These are phyloP conservation scores for Teratosphaeria zuluensis DNA, from an alignment of 2,329 filamentous ascomycete genomes.

Conservation along the genomic window DNA sequence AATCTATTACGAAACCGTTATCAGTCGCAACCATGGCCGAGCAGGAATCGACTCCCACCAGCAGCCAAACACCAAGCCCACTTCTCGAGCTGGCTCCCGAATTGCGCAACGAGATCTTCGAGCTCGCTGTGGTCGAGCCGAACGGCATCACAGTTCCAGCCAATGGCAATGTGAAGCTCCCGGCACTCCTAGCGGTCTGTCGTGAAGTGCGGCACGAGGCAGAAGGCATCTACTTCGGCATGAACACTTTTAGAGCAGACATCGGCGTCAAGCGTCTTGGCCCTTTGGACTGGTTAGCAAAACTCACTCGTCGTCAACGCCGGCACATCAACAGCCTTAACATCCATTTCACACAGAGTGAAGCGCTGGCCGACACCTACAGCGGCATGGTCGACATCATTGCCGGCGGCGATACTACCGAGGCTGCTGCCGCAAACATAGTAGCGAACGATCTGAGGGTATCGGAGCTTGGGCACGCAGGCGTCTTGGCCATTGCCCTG, in stretches of 20 bases:
- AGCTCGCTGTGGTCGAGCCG: not conserved
- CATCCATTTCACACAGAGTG: not conserved
- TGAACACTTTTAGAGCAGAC: not conserved
- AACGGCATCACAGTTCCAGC: not conserved
- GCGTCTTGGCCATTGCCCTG: no score
- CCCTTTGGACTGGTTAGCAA: not conserved
- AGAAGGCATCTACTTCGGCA: not conserved
- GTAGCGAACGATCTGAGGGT: no score
- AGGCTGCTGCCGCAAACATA: no score
- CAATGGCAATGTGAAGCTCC: not conserved
- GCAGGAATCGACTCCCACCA: not conserved
- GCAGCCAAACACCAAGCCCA: not conserved
- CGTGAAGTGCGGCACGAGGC: not conserved
- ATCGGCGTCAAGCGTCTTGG: not conserved
- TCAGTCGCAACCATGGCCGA: not conserved
- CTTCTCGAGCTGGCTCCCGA: not conserved
- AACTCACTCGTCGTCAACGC: not conserved
- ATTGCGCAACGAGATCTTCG: conserved; percentile 2
- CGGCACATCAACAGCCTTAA: not conserved
- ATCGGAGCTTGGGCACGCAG: no score
- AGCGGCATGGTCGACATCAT: not conserved
- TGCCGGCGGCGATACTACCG: no score
- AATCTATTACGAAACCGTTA: no score
- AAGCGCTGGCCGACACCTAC: not conserved
- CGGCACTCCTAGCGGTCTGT: not conserved